phyloP scores from a whole-genome alignment of 164 flowering plant genomes.

The Akebia trifoliata region DNA sequence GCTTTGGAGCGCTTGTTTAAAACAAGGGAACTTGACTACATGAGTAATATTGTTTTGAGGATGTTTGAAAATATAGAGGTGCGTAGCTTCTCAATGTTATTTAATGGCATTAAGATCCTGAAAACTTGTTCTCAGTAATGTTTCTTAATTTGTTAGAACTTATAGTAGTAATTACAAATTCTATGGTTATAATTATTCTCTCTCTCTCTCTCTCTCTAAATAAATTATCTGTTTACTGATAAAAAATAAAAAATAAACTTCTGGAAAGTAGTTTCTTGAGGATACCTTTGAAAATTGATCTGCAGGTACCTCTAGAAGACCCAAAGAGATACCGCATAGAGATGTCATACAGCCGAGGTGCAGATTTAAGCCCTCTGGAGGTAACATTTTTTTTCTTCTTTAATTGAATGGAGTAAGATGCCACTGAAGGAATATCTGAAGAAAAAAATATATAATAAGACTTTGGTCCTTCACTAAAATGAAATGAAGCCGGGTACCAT shows the following conservation, averaged over 20 bases:
- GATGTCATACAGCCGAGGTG: constrained; percentile 97
- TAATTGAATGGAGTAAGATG: background rate
- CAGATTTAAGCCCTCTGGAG: constrained; percentile 96
- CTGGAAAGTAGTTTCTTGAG: background rate
- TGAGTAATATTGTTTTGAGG: constrained; percentile 94
- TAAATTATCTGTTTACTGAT: no score
- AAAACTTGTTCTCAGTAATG: background rate
- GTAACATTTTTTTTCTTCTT: constrained; percentile 31
- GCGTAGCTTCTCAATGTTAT: constrained; percentile 1
- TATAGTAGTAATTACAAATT: no score
- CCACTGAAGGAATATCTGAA: no score
- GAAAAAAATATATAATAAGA: no score
- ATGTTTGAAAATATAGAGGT: constrained; percentile 97
- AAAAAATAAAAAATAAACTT: background rate
- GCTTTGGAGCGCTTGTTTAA: constrained; percentile 79
- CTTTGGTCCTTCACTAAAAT: no score
- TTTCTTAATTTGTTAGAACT: no score
- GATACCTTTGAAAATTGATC: constrained; percentile 6
- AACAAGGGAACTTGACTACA: constrained; percentile 98
- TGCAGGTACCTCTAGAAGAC: constrained; percentile 87
- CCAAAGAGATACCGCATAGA: constrained; percentile 85
- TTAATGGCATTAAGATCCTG: background rate
- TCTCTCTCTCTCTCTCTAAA: no score
- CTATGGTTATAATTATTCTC: no score
- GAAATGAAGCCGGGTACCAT: background rate